These are phyloP conservation scores for Podospora bellae-mahoneyi DNA, from an alignment of 495 filamentous ascomycete species.

Conservation along the genomic window DNA sequence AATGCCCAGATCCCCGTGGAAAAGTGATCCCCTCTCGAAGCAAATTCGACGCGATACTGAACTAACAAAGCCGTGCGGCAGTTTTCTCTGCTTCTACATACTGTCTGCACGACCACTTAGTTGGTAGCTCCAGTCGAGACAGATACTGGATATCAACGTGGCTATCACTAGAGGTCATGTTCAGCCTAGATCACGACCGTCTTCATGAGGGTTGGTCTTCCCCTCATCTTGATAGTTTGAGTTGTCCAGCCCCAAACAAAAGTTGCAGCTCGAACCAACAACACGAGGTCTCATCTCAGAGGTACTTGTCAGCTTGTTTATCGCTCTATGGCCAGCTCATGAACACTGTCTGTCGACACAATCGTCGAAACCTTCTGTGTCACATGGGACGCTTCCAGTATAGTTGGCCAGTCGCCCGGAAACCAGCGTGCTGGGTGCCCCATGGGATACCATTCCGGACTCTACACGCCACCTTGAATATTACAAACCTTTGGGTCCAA, in stretches of 20 bases:
- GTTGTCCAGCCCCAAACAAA: neutral
- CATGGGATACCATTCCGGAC: no score
- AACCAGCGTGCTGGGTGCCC: no score
- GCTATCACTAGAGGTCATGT: neutral
- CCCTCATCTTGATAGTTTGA: neutral
- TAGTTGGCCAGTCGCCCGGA: no score
- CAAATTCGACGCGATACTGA: neutral
- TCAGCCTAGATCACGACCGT: neutral
- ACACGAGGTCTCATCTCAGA: neutral
- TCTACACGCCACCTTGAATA: no score
- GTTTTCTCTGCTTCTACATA: neutral
- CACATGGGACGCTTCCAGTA: no score
- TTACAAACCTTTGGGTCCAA: no score
- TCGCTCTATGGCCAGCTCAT: no score
- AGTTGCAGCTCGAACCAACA: neutral
- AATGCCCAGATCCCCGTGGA: neutral
- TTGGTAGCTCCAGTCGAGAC: neutral
- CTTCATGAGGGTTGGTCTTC: neutral
- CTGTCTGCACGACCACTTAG: slow-evolving; percentile 5
- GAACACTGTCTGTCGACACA: no score
- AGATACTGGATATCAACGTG: neutral
- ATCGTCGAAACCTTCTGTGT: no score
- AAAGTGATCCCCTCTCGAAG: neutral
- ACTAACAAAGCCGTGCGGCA: no score
- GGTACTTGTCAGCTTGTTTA: neutral